phyloP scores from a whole-genome alignment of 176 grass and related monocot genomes.

The Hyparrhenia diplandra region DNA sequence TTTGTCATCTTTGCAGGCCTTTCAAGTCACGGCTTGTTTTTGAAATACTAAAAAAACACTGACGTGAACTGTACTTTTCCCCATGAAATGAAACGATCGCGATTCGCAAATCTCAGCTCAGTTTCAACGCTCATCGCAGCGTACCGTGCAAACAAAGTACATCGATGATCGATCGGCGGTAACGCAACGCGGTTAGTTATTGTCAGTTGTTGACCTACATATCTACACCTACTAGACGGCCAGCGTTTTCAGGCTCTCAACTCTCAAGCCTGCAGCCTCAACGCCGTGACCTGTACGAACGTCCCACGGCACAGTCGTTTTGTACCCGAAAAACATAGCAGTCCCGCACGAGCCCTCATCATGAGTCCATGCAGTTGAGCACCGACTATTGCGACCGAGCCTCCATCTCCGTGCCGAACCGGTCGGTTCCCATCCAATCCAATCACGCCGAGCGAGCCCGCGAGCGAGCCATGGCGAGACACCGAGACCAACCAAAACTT shows the following conservation, averaged over 20 bases:
- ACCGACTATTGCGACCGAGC: background rate
- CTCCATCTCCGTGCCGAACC: no score
- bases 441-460: no score
- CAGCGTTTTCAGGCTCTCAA: background rate
- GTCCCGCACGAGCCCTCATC: background rate
- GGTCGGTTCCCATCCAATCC: background rate
- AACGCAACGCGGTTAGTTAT: background rate
- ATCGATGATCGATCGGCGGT: background rate
- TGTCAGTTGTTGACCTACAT: background rate
- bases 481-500: background rate
- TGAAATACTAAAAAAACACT: background rate
- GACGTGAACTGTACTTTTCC: background rate
- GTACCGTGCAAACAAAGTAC: background rate
- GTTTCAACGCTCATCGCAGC: background rate
- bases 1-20: conserved; percentile 14
- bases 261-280: no score
- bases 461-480: background rate
- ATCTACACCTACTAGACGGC: no score
- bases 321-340: background rate
- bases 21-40: conserved; percentile 4
- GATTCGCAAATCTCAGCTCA: background rate
- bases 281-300: background rate
- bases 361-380: no score
- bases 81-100: background rate
- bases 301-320: background rate